Evolutionary conservation across 192 early-diverging fungal genomes (phyloP).

Genomic region (Phycomyces nitens): DNA sequence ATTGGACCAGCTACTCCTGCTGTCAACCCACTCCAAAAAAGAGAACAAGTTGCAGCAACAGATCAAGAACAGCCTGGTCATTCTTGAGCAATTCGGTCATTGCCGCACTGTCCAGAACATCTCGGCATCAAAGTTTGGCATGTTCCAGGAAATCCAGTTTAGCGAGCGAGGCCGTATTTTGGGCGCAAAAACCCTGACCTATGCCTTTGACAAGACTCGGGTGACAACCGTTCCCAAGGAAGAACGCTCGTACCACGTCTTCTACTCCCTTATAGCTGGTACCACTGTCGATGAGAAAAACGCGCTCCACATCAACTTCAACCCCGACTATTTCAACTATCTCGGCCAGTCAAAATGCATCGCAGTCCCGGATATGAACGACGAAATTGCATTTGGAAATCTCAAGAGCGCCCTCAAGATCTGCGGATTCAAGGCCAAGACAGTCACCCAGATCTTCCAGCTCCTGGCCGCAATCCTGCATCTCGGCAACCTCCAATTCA

Average conservation of each 20-base stretch:
- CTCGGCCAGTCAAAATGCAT: conserved; percentile 40
- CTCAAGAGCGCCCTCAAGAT: conserved; percentile 57
- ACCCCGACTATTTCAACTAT: conserved; percentile 43
- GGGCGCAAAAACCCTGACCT: conserved; percentile 80
- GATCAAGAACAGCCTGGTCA: conserved; percentile 62
- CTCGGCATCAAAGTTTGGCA: conserved; percentile 72
- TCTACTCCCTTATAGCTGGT: conserved; percentile 82
- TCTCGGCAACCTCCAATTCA: conserved; percentile 83
- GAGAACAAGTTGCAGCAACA: conserved; percentile 70
- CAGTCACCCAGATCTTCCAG: conserved; percentile 79
- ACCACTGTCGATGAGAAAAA: conserved; percentile 57
- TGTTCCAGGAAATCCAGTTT: conserved; percentile 90
- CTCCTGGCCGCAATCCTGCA: conserved; percentile 86
- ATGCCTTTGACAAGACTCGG: conserved; percentile 60
- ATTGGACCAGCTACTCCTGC: conserved; percentile 67
- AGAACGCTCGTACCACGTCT: conserved; percentile 71
- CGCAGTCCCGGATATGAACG: conserved; percentile 37
- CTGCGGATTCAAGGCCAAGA: conserved; percentile 63
- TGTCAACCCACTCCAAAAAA: conserved; percentile 72
- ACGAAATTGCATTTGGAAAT: conserved; percentile 60
- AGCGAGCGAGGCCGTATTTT: conserved; percentile 76
- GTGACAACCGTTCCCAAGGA: conserved; percentile 59
- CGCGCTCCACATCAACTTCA: conserved; percentile 54
- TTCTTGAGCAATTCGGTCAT: conserved; percentile 81
- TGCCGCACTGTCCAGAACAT: conserved; percentile 61